Evolutionary conservation across 345 rosid species (phyloP), one percentile per base, ranked within the genome.

Genomic region (Citrus cavaleriei): DNA sequence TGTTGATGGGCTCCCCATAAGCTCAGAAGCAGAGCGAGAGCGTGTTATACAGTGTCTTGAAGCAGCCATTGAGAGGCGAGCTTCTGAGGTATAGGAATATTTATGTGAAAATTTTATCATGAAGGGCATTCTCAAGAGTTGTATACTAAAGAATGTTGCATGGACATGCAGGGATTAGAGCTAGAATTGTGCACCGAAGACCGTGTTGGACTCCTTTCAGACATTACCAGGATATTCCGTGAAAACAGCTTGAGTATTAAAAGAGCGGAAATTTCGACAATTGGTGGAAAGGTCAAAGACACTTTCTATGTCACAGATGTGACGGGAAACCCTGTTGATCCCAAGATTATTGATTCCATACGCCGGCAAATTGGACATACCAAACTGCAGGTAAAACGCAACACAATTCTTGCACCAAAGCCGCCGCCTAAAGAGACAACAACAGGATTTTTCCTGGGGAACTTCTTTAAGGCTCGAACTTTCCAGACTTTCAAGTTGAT

Each of bases 51-150:
- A 90, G 74, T 93, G 98, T 88, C 92, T 93, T 25, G 90, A 88
- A 85, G 98, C 96, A 34, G 98, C 96, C 64, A 90, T 91, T 70
- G 88, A 90, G 78, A 90, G 98, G 80, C 84, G 97, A 76, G 88
- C 87, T n/a, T 89, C 86, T 4, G 92, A 91, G 92, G 98, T 91
- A 88, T 13, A 7, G 6, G 28, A 70, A 42, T 40, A 49, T 4
- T 30, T 22, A 59, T 19, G 25, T 69, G 22, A 67, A 69, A 38
- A 38, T 42, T 38, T 63, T 22, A 60, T 68, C 65, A 60, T 71
- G 49, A 30, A 59, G 19, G 37, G 19, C 78, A 72, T 72, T 66
- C 42, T 55, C n/a, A 37, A 3, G 24, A 35, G 5, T 66, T 78
- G 7, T 35, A 19, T 51, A 14, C 63, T 79, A 46, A 77, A 25